These are phyloP conservation scores for Entomortierella beljakovae DNA, from an alignment of 192 early-diverging fungal species.

Conservation along the genomic window DNA sequence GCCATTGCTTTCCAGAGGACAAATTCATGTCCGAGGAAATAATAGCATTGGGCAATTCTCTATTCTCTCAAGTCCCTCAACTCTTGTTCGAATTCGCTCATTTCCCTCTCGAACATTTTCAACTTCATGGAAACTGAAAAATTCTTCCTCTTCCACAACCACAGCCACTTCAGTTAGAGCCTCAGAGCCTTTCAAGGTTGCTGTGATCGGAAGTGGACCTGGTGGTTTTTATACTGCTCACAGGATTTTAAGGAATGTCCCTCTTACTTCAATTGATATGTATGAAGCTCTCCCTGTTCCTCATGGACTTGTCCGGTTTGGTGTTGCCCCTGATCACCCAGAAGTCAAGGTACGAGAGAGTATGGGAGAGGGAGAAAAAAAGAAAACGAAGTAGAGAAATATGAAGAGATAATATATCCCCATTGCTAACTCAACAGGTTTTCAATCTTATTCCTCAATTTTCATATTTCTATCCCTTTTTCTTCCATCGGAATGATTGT, in stretches of 20 bases:
- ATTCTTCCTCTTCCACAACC: not conserved
- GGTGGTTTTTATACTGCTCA: constrained; percentile 95
- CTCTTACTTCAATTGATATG: constrained; percentile 77
- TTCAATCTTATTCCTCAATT: not conserved
- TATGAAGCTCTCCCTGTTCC: constrained; percentile 88
- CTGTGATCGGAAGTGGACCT: constrained; percentile 82
- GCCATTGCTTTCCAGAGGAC: constrained; percentile 26
- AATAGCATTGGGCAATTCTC: not conserved
- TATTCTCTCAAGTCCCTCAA: constrained; percentile 3
- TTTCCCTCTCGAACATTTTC: constrained; percentile 25
- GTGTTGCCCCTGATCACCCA: constrained; percentile 96
- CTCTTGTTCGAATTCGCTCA: not conserved
- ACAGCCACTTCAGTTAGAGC: not conserved
- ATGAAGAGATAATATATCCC: constrained; percentile 24
- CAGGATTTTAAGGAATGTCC: constrained; percentile 73
- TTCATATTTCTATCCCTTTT: constrained; percentile 3
- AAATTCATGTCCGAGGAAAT: not conserved
- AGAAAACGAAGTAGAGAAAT: not conserved
- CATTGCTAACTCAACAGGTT: not conserved
- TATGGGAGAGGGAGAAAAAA: not conserved
- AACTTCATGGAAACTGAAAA: not conserved
- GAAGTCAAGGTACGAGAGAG: constrained; percentile 86
- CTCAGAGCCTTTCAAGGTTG: constrained; percentile 58
- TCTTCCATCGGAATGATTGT: no score
- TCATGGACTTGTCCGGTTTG: constrained; percentile 91